Evolutionary conservation across 2,329 filamentous ascomycete genomes (phyloP).

Genomic region (Penicillium oxalicum): DNA sequence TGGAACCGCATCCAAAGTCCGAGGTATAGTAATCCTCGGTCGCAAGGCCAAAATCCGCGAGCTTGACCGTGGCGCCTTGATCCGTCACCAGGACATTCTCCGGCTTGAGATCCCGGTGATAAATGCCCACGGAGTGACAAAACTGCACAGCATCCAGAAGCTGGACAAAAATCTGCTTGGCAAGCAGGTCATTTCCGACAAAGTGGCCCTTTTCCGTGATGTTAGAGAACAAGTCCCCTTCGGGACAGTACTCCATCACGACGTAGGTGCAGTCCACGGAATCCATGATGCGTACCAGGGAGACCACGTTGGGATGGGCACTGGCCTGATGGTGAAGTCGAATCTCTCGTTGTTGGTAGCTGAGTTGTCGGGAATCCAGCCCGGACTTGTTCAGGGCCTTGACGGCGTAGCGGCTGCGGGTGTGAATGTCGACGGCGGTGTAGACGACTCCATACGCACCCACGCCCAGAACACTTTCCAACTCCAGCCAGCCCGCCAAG

Average conservation of each 20-base stretch:
- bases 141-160: conserved; percentile 93
- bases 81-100: conserved; percentile 95
- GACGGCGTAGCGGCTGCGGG: conserved; percentile 78
- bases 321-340: conserved; percentile 84
- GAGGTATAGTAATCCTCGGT: conserved; percentile 77
- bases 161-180: conserved; percentile 84
- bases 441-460: conserved; percentile 98
- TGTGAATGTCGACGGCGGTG: conserved; percentile 76
- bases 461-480: conserved; percentile 80
- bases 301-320: conserved; percentile 86
- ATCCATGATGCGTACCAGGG: conserved; percentile 88
- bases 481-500: conserved; percentile 73
- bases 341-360: conserved; percentile 91
- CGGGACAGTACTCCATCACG: conserved; percentile 92
- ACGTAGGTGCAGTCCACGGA: conserved; percentile 90
- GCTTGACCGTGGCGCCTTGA: conserved; percentile 81
- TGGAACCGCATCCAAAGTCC: conserved; percentile 96
- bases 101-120: conserved; percentile 95
- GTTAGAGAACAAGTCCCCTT: conserved; percentile 94
- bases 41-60: conserved; percentile 95
- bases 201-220: conserved; percentile 95
- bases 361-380: conserved; percentile 77
- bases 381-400: conserved; percentile 95
- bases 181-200: conserved; percentile 82
- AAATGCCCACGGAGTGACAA: conserved; percentile 89